Evolutionary conservation across 208 protist genomes (phyloP), one percentile per base, ranked within the genome.

Genomic region (Angomonas ambiguus): DNA sequence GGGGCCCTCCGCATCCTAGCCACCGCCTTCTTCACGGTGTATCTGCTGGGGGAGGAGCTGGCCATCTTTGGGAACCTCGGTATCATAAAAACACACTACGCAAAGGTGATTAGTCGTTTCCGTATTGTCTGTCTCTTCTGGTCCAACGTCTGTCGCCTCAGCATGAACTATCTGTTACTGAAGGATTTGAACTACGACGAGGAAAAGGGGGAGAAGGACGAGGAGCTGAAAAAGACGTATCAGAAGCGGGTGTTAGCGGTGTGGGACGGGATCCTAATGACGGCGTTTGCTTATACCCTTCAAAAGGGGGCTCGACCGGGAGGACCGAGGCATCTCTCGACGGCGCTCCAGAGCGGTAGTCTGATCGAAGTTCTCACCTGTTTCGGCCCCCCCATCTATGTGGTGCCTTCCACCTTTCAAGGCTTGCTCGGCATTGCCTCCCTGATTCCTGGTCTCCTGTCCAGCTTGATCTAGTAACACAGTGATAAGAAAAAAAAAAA

Each of bases 101-200:
- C 67, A 30, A 74, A 77, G 51, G 76, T 77, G 61, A 69, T 79
- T 49, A 87, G 83, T 63, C 78, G 82, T 68, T 71, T 92, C 31
- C 82, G 85, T 51, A 86, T 87, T 42, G 78, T 91, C 41, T 88
- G 85, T 69, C 71, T 94, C 62, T 94, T 94, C 74, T 94, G 79
- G 69, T 92, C 83, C n/a, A 94, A 91, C 67, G 56, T 94, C 18
- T 62, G 67, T n/a, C 85, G 77, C 32, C 76, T 80, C 24, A 69
- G 79, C 28, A 80, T 83, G 74, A 87, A 83, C 71, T 87, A 87
- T 67, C 71, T 87, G 8, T 25, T 85, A 10, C 45, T 80, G 20
- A 82, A 80, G 78, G 62, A 62, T 42, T 71, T 69, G 66, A 79
- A 41, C n/a, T 81, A 73, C 56, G 68, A 81, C 58, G 68, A 56